phyloP scores from a whole-genome alignment of 306 rosid species.

The Citrullus amarus region DNA sequence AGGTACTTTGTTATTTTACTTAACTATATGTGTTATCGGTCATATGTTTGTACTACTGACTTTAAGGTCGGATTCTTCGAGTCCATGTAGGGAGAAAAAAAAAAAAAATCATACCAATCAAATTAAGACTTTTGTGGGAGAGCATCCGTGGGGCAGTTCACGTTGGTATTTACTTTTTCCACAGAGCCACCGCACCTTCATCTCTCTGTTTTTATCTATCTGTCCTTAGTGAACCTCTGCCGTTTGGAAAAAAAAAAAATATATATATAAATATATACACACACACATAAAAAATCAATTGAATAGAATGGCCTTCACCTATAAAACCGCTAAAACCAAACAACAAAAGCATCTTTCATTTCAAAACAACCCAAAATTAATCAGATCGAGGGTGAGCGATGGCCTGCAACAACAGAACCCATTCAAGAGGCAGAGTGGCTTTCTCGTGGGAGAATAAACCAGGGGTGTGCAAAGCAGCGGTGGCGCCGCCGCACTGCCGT shows the following conservation, averaged over 20 bases:
- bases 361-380: not conserved
- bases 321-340: not conserved
- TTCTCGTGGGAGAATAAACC: conserved; percentile 83
- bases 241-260: not conserved
- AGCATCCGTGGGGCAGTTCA: too few relatives aligned
- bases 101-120: too few relatives aligned
- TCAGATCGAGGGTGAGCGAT: not conserved
- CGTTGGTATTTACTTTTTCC: not conserved
- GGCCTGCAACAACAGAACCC: conserved; percentile 11
- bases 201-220: not conserved
- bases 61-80: too few relatives aligned
- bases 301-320: not conserved
- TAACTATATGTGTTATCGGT: too few relatives aligned
- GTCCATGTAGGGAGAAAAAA: too few relatives aligned
- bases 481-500: not conserved
- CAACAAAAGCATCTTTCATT: not conserved
- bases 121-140: too few relatives aligned
- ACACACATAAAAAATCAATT: not conserved
- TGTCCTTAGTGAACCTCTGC: not conserved
- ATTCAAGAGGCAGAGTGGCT: conserved; percentile 25
- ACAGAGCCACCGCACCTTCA: not conserved
- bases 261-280: too few relatives aligned
- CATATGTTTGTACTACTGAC: too few relatives aligned
- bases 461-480: conserved; percentile 32
- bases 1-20: too few relatives aligned